Base-by-base conservation (phyloP, 2,329 filamentous ascomycete species). In the Penicillium concentricum region DNA sequence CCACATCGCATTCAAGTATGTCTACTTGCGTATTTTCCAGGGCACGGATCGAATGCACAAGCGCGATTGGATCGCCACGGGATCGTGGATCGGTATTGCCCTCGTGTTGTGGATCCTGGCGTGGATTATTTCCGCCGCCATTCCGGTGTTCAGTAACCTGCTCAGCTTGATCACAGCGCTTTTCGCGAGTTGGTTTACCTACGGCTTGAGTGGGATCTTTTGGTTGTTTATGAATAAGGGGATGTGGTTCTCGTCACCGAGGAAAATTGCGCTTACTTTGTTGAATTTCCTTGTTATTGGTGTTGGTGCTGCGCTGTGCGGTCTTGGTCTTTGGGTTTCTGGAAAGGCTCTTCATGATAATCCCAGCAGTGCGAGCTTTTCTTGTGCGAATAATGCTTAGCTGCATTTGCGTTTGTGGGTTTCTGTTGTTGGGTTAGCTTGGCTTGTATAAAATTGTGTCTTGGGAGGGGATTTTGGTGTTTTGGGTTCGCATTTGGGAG, bases 181-280 rank as follows among this genome's bases (percentile, higher is more conserved):
- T 2, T 88, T 89, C 58, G 84, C 82, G 20, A 84, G 81, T 52
- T 89, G 87, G 87, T 90, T 90, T 70, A 86, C 83, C 51, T 82
- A 67, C 56, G 69, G 70, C 34, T 60, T 73, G 1, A 67, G 66
- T n/a, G 73, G 72, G 9, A 68, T 75, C 28, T 74, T 76, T 60
- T 75, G 73, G 72, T 57, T 75, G 41, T 68, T 65, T 60, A 68
- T 75, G 65, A 74, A 75, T 62, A 63, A 62, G 50, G 72, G 71
- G 9, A 45, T 61, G 5, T 72, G 65, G 59, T 69, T 67, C n/a
- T 69, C 66, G 0, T 70, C 70, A 10, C 66, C 63, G 20, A 63
- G 57, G 41, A 75, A 72, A 58, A 69, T 70, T 10, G 55, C 56
- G 9, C 52, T 73, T 16, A 71, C 68, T 0, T 6, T 63, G 1